Conservation (phyloP, 768 basidiomycete genomes). For the Holtermanniella nyarrowii region DNA sequence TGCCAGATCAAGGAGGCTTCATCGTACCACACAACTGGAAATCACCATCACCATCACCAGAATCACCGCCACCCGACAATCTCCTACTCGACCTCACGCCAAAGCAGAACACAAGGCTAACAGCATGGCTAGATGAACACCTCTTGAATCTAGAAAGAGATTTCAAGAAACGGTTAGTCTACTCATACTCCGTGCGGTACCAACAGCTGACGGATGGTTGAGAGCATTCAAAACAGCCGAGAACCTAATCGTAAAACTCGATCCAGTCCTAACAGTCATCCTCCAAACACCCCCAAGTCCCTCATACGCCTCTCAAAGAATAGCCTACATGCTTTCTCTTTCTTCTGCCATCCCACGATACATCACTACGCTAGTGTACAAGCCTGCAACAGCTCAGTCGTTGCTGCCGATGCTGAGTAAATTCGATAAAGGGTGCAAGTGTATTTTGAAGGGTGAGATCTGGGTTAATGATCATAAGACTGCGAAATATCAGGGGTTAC, state of each 20-base stretch:
- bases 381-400: neutral
- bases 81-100: conserved; percentile 12
- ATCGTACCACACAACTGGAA: too few relatives aligned
- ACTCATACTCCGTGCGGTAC: neutral
- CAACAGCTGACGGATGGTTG: too few relatives aligned
- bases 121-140: conserved; percentile 15
- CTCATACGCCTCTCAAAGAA: conserved; percentile 11
- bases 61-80: too few relatives aligned
- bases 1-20: too few relatives aligned
- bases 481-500: conserved; percentile 5
- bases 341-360: conserved; percentile 11
- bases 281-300: conserved; percentile 18
- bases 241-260: conserved; percentile 8
- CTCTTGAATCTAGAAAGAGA: conserved; percentile 16
- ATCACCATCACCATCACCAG: too few relatives aligned
- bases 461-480: conserved; percentile 7
- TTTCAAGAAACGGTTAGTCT: conserved; percentile 15
- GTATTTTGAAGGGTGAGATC: conserved; percentile 13
- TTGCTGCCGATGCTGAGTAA: conserved; percentile 5
- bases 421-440: conserved; percentile 19
- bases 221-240: neutral
- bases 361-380: conserved; percentile 14
- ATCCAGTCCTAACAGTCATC: conserved; percentile 13
- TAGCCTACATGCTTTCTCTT: conserved; percentile 16
- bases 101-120: conserved; percentile 11